Conservation (phyloP, 306 rosid genomes). For the Ormosia emarginata region DNA sequence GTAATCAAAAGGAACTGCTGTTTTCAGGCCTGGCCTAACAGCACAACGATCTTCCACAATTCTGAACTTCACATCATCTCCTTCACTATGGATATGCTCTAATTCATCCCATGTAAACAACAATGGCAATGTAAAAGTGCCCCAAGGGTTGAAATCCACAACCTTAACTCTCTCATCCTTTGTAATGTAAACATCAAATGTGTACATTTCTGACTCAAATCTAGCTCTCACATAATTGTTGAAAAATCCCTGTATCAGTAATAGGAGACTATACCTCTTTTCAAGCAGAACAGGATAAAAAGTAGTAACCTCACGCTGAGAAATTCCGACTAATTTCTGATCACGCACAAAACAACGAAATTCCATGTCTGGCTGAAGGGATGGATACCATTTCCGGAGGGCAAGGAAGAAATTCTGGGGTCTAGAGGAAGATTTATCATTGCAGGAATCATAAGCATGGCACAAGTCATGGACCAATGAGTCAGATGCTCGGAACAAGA, state of each 20-base stretch:
- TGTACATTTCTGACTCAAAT: conserved; percentile 62
- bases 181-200: conserved; percentile 66
- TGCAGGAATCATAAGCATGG: conserved; percentile 76
- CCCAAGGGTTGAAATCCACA: conserved; percentile 87
- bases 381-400: conserved; percentile 74
- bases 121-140: conserved; percentile 65
- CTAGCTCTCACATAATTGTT: conserved; percentile 24
- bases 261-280: conserved; percentile 34
- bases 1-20: conserved; percentile 80
- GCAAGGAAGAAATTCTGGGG: conserved; percentile 64
- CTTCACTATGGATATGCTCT: conserved; percentile 33
- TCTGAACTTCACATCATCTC: conserved; percentile 46
- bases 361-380: conserved; percentile 69
- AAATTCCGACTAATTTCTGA: conserved; percentile 53
- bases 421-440: conserved; percentile 46
- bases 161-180: conserved; percentile 52
- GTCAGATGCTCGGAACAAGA: conserved; percentile 69
- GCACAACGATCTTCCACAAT: conserved; percentile 66
- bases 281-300: conserved; percentile 60
- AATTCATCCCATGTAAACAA: conserved; percentile 76
- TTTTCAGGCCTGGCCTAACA: conserved; percentile 79
- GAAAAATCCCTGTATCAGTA: conserved; percentile 45
- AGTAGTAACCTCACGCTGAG: conserved; percentile 74
- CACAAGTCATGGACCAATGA: conserved; percentile 77
- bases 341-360: conserved; percentile 64